These are phyloP conservation scores for Rhizopogon vinicolor DNA, from an alignment of 768 basidiomycete species.

Conservation along the genomic window DNA sequence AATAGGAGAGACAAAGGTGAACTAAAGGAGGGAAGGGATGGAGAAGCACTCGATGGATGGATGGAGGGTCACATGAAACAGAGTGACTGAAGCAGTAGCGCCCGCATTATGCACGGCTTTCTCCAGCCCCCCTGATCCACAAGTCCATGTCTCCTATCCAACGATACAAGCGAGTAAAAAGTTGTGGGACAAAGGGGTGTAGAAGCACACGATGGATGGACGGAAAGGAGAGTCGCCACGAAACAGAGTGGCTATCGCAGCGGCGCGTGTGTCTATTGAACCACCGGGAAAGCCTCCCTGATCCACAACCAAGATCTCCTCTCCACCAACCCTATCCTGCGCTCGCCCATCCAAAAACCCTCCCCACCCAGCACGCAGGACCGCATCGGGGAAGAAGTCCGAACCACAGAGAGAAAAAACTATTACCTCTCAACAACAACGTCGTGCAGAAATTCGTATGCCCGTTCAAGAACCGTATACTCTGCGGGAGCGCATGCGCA, in stretches of 20 bases:
- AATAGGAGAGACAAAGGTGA: no score
- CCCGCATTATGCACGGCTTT: no score
- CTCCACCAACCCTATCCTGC: background rate
- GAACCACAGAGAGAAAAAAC: background rate
- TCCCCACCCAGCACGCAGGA: no score
- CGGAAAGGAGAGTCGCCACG: no score
- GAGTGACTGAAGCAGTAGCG: background rate
- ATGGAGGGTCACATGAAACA: background rate
- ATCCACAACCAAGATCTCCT: no score
- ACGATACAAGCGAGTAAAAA: no score
- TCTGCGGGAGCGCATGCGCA: slow-evolving; percentile 68
- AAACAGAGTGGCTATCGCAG: no score
- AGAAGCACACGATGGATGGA: no score
- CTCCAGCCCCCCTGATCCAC: background rate
- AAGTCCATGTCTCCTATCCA: background rate
- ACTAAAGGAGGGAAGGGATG: background rate
- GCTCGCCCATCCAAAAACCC: no score
- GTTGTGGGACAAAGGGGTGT: no score
- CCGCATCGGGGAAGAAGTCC: background rate
- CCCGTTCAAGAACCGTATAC: slow-evolving; percentile 70
- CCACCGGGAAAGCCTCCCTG: no score
- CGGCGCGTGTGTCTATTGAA: no score
- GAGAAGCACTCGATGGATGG: background rate
- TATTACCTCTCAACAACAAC: slow-evolving; percentile 60
- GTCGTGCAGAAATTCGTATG: slow-evolving; percentile 90